phyloP scores from a whole-genome alignment of 352 stramenopile genomes.

The Globisporangium radiosum region DNA sequence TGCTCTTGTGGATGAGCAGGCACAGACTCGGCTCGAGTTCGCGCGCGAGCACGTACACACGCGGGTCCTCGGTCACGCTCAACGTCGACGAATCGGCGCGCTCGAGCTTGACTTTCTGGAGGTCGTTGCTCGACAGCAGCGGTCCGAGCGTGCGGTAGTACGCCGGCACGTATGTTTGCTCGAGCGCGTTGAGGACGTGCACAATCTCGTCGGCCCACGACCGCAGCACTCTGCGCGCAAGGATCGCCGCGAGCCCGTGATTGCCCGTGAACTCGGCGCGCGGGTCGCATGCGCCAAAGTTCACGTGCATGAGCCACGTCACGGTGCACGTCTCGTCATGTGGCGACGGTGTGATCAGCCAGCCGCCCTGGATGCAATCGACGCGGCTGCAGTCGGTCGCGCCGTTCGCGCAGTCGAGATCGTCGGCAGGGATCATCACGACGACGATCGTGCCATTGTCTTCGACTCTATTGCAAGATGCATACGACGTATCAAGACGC shows the following conservation, averaged over 20 bases:
- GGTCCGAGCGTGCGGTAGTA: slow-evolving; percentile 52
- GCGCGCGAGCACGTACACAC: slow-evolving; percentile 37
- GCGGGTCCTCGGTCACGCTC: slow-evolving; percentile 26
- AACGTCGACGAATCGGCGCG: slow-evolving; percentile 18
- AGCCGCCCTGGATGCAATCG: slow-evolving; percentile 64
- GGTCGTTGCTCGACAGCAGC: slow-evolving; percentile 27
- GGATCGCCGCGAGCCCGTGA: slow-evolving; percentile 23
- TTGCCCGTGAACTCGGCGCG: slow-evolving; percentile 46
- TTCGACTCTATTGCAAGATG: slow-evolving; percentile 40
- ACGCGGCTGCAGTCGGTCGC: slow-evolving; percentile 20
- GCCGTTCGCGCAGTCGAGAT: slow-evolving; percentile 19
- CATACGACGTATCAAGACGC: not conserved
- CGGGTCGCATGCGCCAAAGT: slow-evolving; percentile 58
- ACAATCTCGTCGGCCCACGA: slow-evolving; percentile 50
- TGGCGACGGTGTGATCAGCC: slow-evolving; percentile 51
- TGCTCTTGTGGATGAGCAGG: slow-evolving; percentile 52
- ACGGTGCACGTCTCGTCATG: slow-evolving; percentile 57
- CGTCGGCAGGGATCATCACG: slow-evolving; percentile 58
- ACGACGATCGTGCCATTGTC: slow-evolving; percentile 57
- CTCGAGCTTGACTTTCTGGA: slow-evolving; percentile 40
- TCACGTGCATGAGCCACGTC: slow-evolving; percentile 76
- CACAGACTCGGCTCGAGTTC: slow-evolving; percentile 46
- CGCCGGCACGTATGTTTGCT: slow-evolving; percentile 36
- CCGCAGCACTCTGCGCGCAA: slow-evolving; percentile 33
- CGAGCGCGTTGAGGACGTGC: slow-evolving; percentile 33